Conservation (phyloP, 805 yeast species). For the Sugiyamaella floridensis region DNA sequence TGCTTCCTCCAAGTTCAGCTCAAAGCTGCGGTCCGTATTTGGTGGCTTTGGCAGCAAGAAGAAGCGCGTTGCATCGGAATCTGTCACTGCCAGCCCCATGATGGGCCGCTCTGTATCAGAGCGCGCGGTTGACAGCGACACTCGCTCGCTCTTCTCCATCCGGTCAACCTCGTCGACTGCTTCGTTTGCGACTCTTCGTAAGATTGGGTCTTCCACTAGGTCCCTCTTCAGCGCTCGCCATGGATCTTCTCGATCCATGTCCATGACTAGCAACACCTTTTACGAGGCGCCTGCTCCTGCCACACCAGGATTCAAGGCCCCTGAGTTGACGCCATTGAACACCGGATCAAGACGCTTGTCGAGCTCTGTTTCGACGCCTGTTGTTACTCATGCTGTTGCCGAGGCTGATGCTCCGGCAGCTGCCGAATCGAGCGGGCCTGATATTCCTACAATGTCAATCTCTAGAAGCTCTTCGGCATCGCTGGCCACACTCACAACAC, state of each 20-base stretch:
- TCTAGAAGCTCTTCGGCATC: slow-evolving; percentile 1
- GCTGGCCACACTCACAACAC: background rate
- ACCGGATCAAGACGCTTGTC: background rate
- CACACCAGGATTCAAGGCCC: background rate
- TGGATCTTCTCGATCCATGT: background rate
- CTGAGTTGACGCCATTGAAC: background rate
- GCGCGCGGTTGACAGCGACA: slow-evolving; percentile 12
- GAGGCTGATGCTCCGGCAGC: slow-evolving; percentile 11
- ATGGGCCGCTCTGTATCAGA: background rate
- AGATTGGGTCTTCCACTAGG: slow-evolving; percentile 9
- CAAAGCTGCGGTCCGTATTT: background rate
- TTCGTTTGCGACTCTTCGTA: slow-evolving; percentile 23
- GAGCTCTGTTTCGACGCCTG: slow-evolving; percentile 8
- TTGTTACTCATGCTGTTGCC: slow-evolving; percentile 15
- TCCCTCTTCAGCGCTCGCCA: slow-evolving; percentile 6
- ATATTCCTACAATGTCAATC: background rate
- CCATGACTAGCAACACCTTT: background rate
- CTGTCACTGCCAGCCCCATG: slow-evolving; percentile 1
- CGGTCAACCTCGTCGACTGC: slow-evolving; percentile 23
- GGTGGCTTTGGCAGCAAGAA: background rate
- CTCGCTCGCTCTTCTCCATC: slow-evolving; percentile 22
- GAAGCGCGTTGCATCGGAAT: background rate
- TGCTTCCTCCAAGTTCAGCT: background rate
- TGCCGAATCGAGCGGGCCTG: background rate
- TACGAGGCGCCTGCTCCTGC: background rate